Conservation (phyloP, 805 yeast species). For the Kodamaea laetipori region DNA sequence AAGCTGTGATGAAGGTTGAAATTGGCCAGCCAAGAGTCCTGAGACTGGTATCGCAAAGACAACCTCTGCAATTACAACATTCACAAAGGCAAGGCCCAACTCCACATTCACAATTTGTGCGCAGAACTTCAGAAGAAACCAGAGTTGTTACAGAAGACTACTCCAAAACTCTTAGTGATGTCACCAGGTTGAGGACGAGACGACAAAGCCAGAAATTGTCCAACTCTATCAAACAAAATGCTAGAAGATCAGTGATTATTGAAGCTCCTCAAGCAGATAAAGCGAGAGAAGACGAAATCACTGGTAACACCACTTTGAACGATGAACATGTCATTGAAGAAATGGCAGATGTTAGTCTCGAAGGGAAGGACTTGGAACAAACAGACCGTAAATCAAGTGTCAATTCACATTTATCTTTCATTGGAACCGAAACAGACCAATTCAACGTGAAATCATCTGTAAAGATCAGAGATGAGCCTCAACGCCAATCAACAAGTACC, state of each 20-base stretch:
- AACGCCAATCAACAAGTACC: conserved; percentile 31
- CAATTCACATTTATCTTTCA: conserved; percentile 33
- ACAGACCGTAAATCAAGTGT: conserved; percentile 22
- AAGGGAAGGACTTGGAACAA: conserved; percentile 9
- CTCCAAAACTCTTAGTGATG: conserved; percentile 70
- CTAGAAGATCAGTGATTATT: conserved; percentile 64
- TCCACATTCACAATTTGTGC: conserved; percentile 3
- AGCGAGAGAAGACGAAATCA: conserved; percentile 28
- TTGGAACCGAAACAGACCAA: conserved; percentile 29
- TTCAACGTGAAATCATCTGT: conserved; percentile 29
- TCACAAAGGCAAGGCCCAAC: conserved; percentile 1
- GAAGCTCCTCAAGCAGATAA: conserved; percentile 59
- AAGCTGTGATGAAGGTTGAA: conserved; percentile 51
- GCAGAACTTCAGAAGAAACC: conserved; percentile 7
- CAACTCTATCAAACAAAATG: conserved; percentile 57
- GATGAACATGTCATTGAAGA: conserved; percentile 22
- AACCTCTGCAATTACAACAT: conserved; percentile 2
- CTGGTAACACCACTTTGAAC: conserved; percentile 12
- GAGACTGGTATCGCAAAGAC: conserved; percentile 4
- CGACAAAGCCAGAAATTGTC: conserved; percentile 65
- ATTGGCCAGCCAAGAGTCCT: conserved; percentile 10
- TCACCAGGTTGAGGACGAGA: conserved; percentile 71
- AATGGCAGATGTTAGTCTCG: conserved; percentile 13
- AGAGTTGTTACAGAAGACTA: conserved; percentile 45
- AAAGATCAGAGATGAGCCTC: conserved; percentile 41